Conservation (phyloP, 768 basidiomycete genomes). For the Hericium alpestre region DNA sequence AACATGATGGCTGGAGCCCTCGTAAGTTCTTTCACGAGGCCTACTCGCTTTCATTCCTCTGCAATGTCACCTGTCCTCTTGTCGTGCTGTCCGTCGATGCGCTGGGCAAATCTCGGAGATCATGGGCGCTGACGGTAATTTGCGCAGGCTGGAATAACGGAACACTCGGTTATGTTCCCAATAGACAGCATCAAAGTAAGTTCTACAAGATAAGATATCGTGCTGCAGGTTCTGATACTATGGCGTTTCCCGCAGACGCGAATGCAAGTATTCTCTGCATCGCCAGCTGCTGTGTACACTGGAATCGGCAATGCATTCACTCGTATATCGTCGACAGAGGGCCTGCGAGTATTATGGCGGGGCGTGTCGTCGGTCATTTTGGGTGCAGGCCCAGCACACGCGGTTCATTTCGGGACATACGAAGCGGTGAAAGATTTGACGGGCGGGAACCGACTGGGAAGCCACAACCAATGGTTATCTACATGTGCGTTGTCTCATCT, state of each 20-base stretch:
- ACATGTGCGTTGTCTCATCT: conserved; percentile 54
- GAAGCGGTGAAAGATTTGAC: conserved; percentile 89
- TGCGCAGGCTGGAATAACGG: conserved; percentile 88
- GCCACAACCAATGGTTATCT: conserved; percentile 73
- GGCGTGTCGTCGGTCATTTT: conserved; percentile 93
- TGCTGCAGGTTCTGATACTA: not conserved
- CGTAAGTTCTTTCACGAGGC: conserved; percentile 38
- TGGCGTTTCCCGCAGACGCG: conserved; percentile 58
- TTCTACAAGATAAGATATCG: not conserved
- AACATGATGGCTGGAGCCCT: conserved; percentile 97
- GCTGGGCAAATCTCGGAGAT: not conserved
- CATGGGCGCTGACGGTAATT: not conserved
- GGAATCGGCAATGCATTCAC: conserved; percentile 86
- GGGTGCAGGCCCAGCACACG: conserved; percentile 96
- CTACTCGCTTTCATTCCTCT: not conserved
- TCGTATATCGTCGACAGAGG: conserved; percentile 90
- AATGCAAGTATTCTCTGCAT: conserved; percentile 94
- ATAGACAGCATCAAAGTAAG: conserved; percentile 95
- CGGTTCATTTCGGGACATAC: conserved; percentile 93
- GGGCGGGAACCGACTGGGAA: conserved; percentile 65
- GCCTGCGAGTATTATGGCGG: conserved; percentile 83
- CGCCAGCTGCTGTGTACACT: conserved; percentile 77
- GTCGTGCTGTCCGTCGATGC: not conserved
- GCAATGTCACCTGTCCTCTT: not conserved
- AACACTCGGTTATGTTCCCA: conserved; percentile 98